Conservation (phyloP, 2,329 filamentous ascomycete species). For the Aspergillus sergii region DNA sequence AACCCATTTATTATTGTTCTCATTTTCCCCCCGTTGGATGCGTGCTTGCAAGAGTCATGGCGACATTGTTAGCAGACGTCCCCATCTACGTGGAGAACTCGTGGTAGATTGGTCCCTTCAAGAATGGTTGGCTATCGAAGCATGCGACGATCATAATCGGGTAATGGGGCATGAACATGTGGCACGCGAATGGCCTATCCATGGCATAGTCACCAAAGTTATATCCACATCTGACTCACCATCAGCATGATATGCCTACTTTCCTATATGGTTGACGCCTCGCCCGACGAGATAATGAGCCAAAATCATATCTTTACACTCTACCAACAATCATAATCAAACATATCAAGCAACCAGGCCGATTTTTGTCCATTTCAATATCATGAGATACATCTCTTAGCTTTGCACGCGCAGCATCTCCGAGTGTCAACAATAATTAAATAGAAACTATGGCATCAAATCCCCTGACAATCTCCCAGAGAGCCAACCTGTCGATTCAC, state of each 20-base stretch:
- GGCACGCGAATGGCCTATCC: constrained; percentile 8
- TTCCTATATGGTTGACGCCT: not conserved
- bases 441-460: not conserved
- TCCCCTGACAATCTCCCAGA: not conserved
- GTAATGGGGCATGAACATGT: constrained; percentile 10
- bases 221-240: constrained; percentile 1
- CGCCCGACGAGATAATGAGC: constrained; percentile 2
- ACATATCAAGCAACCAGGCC: not conserved
- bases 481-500: not conserved
- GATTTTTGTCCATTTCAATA: not conserved
- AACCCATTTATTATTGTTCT: not conserved
- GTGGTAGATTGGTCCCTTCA: not conserved
- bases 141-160: constrained; percentile 6
- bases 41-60: not conserved
- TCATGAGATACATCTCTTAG: not conserved
- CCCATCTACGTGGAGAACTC: not conserved
- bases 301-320: not conserved
- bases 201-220: constrained; percentile 1
- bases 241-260: not conserved
- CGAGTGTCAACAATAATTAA: not conserved
- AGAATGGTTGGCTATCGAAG: not conserved
- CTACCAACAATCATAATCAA: not conserved
- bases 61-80: not conserved
- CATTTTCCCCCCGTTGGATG: too few relatives aligned
- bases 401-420: not conserved